These are phyloP conservation scores for Myriosclerotinia scirpicola DNA, from an alignment of 2,329 filamentous ascomycete genomes.

Conservation along the genomic window DNA sequence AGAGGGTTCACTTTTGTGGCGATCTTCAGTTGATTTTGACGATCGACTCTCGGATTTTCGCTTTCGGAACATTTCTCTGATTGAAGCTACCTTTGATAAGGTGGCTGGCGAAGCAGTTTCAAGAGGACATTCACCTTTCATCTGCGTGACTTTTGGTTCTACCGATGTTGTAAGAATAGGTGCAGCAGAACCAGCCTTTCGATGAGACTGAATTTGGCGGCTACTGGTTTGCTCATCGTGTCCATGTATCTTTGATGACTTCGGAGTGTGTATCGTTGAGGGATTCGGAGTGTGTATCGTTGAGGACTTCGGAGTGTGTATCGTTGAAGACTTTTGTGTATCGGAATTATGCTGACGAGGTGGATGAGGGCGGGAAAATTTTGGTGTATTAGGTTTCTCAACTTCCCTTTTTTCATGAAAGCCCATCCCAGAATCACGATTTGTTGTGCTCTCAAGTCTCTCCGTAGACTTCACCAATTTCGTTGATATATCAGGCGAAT, in stretches of 20 bases:
- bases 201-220: neutral
- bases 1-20: constrained; percentile 6
- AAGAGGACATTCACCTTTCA: neutral
- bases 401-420: constrained; percentile 12
- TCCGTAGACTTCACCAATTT: neutral
- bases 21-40: constrained; percentile 5
- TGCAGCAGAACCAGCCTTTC: neutral
- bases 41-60: constrained; percentile 20
- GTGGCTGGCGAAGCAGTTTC: constrained; percentile 10
- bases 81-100: constrained; percentile 21
- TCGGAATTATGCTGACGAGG: neutral
- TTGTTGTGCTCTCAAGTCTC: neutral
- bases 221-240: neutral
- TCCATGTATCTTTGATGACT: neutral
- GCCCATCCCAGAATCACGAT: constrained; percentile 18
- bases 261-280: neutral
- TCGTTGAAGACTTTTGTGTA: neutral
- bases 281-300: neutral
- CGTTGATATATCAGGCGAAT: constrained; percentile 3
- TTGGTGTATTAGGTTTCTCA: neutral
- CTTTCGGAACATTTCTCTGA: constrained; percentile 20
- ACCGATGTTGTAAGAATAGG: neutral
- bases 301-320: neutral
- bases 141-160: neutral
- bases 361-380: neutral